Evolutionary conservation across 192 early-diverging fungal species (phyloP), one percentile per base, ranked within the genome.

Genomic region (Backusella australiensis): DNA sequence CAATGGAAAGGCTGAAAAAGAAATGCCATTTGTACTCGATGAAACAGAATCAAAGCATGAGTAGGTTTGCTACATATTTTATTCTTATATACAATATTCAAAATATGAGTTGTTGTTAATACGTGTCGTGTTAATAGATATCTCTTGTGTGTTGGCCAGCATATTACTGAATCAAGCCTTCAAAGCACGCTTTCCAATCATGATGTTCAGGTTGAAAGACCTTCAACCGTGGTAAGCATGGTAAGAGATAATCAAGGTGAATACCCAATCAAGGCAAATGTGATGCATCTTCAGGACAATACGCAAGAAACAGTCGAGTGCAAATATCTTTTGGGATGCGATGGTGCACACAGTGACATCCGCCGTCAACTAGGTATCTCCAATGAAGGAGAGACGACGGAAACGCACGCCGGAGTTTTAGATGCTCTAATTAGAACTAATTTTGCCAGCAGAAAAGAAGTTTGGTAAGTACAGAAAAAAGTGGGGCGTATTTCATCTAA

Each of bases 281-380:
- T 81, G n/a, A 49, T 69, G 49, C 71, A 77, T 36, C 19, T 81
- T 8, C 53, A 53, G 29, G 68, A 68, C 15, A 65, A 34, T 14
- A n/a, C 11, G 21, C 39, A 63, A 7, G 75, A 77, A 19, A 15
- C 14, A 17, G 75, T 81, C 3, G 49, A 73, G 26, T 74, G 69
- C 38, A 81, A 81, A 34, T 82, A 82, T 34, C 26, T 82, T n/a
- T 69, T 82, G 23, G 81, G 81, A 6, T 82, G 81, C 66, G 81
- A 82, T 68, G 81, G 81, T 66, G 81, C 77, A 32, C 81, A 82
- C 34, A 82, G 78, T 35, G 71, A 70, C n/a, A 82, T 82, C 12
- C 72, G 77, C 5, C n/a, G 70, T 39, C 56, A 79, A 38, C 32
- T 82, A 6, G 77, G 65, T 34, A 72, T 78, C 46, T 59, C 35